Percentiles rank a stretch among this genome's conserved stretches.
These are phyloP conservation scores for Gracilaria gracilis DNA, from an alignment of 23 red algal species.

Conservation along the genomic window DNA sequence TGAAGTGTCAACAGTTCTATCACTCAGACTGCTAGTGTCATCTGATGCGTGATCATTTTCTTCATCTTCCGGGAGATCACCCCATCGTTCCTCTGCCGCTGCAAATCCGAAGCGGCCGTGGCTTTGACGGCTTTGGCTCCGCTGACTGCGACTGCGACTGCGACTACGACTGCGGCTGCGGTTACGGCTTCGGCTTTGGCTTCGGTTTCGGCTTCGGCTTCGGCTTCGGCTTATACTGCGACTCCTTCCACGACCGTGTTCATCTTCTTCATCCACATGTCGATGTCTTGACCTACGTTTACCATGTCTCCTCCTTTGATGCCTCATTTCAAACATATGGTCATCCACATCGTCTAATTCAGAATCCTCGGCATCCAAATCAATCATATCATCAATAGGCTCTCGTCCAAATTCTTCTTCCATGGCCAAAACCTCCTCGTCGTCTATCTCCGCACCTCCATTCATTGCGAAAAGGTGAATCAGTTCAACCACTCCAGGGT, in stretches of 20 bases:
- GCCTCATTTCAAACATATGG: not conserved
- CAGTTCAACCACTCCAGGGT: constrained; percentile 11
- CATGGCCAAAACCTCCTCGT: not conserved
- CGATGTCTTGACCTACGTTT: not conserved
- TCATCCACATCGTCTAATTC: constrained; percentile 1
- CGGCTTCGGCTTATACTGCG: constrained; percentile 1
- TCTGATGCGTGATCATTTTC: not conserved
- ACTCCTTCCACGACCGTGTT: not conserved
- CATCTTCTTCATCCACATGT: not conserved
- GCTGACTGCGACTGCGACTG: not conserved
- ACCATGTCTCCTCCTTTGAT: not conserved
- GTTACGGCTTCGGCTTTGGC: not conserved
- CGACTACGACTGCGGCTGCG: not conserved
- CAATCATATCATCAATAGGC: constrained; percentile 9
- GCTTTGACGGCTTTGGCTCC: not conserved
- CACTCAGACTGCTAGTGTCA: constrained; percentile 37
- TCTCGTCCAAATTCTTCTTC: constrained; percentile 4
- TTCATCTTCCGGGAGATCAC: not conserved
- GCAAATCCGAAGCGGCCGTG: constrained; percentile 12
- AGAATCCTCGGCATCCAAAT: not conserved
- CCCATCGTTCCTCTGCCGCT: constrained; percentile 2
- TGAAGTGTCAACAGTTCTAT: constrained; percentile 13
- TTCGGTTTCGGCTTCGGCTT: not conserved
- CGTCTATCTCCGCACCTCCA: not conserved
- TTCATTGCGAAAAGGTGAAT: constrained; percentile 1